Percentiles rank a stretch among this genome's conserved stretches.
Evolutionary conservation across 371 early-diverging fungal species (phyloP).

Genomic region (Blastocladiella emersonii): DNA sequence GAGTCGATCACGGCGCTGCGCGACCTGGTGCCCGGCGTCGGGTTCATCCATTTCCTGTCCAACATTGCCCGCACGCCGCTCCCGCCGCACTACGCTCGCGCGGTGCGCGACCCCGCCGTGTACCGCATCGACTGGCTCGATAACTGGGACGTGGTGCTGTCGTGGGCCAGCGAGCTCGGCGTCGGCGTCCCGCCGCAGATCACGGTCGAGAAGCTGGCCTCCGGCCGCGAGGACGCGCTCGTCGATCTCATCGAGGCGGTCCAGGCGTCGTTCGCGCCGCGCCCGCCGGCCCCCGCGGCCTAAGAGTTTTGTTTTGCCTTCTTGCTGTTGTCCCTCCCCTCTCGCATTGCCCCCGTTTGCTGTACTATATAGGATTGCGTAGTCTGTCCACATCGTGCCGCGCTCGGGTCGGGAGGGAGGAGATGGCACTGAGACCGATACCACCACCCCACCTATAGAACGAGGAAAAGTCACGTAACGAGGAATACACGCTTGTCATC

Average conservation of each 20-base stretch:
- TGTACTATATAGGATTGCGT: no score
- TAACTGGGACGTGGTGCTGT: constrained; percentile 4
- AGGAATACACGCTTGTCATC: no score
- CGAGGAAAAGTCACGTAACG: no score
- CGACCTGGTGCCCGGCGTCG: not conserved
- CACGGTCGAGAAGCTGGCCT: not conserved
- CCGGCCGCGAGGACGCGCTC: not conserved
- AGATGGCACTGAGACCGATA: no score
- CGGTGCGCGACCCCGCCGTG: not conserved
- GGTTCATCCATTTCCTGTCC: not conserved
- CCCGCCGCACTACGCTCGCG: not conserved
- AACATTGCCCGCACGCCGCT: not conserved
- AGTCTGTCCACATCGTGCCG: no score
- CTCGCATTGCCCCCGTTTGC: not conserved
- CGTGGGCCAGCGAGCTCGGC: not conserved
- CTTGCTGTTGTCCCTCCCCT: not conserved
- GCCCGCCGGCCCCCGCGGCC: not conserved
- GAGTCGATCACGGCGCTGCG: not conserved
- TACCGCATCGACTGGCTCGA: constrained; percentile 2
- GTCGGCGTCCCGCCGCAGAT: not conserved
- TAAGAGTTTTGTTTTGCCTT: not conserved
- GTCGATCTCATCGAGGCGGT: not conserved
- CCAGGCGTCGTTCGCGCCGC: not conserved
- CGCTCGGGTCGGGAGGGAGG: no score
- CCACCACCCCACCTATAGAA: no score